Conservation (phyloP, 2,329 filamentous ascomycete genomes). For the Aspergillus alliaceus region DNA sequence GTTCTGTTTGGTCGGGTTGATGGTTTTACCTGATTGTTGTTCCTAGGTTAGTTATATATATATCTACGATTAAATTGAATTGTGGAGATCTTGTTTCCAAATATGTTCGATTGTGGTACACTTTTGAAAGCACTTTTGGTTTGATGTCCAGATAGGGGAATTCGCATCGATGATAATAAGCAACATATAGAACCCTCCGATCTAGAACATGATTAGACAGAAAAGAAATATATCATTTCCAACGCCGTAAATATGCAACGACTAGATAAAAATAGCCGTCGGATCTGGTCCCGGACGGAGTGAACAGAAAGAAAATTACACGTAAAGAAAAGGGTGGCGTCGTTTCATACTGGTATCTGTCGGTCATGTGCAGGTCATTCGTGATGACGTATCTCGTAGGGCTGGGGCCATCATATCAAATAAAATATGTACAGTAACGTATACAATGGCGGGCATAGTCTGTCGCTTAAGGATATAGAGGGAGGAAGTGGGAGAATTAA, state of each 20-base stretch:
- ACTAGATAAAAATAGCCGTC: background rate
- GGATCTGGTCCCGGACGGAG: background rate
- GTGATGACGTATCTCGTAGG: background rate
- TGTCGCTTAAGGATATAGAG: background rate
- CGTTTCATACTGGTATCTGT: background rate
- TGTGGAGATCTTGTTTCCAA: background rate
- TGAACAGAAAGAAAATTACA: background rate
- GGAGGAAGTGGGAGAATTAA: conserved; percentile 11
- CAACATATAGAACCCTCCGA: background rate
- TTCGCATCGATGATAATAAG: too few relatives aligned
- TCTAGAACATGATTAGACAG: background rate
- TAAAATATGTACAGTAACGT: conserved; percentile 25
- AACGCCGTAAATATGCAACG: conserved; percentile 13
- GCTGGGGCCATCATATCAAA: too few relatives aligned
- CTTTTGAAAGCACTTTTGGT: background rate
- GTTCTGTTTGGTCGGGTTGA: background rate
- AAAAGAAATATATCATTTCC: conserved; percentile 4
- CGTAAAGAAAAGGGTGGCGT: background rate
- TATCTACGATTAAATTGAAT: background rate
- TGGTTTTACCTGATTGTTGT: background rate
- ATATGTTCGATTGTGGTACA: too few relatives aligned
- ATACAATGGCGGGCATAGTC: conserved; percentile 11
- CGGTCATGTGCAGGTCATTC: background rate
- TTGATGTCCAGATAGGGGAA: background rate
- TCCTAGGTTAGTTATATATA: background rate